A percentile compares a stretch with the other conserved stretches of the same genome.
phyloP scores from a whole-genome alignment of 192 early-diverging fungal genomes.

The Gaertneriomyces sp. region DNA sequence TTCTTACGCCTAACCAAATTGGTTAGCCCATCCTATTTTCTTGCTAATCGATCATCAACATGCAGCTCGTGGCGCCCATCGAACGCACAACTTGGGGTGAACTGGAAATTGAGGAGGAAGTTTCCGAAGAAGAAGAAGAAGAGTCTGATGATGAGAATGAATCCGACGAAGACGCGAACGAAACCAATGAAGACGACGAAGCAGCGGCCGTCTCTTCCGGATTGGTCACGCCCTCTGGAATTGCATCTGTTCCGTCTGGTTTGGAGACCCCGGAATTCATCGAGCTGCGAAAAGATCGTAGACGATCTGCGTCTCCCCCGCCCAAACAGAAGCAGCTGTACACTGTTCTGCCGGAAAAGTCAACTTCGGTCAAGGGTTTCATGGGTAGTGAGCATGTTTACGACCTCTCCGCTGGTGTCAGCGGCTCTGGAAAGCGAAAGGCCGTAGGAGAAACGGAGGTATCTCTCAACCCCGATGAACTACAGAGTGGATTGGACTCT shows the following conservation, averaged over 20 bases:
- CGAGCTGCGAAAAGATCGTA: conserved; percentile 78
- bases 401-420: conserved; percentile 56
- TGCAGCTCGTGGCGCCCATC: conserved; percentile 62
- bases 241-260: conserved; percentile 68
- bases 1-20: not conserved
- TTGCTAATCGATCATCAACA: not conserved
- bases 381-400: conserved; percentile 96
- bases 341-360: conserved; percentile 79
- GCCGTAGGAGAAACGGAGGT: conserved; percentile 64
- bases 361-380: conserved; percentile 64
- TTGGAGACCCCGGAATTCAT: conserved; percentile 81
- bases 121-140: conserved; percentile 72
- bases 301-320: conserved; percentile 29
- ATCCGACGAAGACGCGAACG: conserved; percentile 56
- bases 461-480: conserved; percentile 84
- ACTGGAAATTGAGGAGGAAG: conserved; percentile 76
- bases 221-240: conserved; percentile 80
- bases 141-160: conserved; percentile 67
- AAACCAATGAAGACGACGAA: conserved; percentile 40
- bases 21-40: not conserved
- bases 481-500: conserved; percentile 71
- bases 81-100: conserved; percentile 87
- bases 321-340: conserved; percentile 63
- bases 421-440: conserved; percentile 60
- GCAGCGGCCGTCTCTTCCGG: conserved; percentile 55